Percentiles rank a stretch among this genome's conserved stretches.
Conservation (phyloP, 164 flowering plant species). For the Umbilicus rupestris region DNA sequence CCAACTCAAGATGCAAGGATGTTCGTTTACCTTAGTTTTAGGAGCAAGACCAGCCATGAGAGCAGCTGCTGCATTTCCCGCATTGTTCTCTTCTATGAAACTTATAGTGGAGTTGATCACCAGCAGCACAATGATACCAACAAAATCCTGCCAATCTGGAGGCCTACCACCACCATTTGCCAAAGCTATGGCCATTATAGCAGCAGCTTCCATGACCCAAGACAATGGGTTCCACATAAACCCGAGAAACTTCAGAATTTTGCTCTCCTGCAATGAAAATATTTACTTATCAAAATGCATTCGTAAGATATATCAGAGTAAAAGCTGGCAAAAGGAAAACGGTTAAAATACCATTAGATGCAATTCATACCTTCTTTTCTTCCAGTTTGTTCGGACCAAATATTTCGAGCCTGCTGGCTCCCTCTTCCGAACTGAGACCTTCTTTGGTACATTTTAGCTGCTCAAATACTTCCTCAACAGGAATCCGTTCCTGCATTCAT, state of each 20-base stretch:
- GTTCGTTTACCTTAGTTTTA: conserved; percentile 49
- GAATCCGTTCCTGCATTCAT: conserved; percentile 42
- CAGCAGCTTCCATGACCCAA: conserved; percentile 80
- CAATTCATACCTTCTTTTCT: conserved; percentile 53
- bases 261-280: conserved; percentile 50
- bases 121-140: conserved; percentile 51
- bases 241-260: conserved; percentile 62
- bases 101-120: conserved; percentile 70
- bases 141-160: conserved; percentile 81
- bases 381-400: conserved; percentile 81
- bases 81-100: conserved; percentile 72
- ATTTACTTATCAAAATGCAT: background rate
- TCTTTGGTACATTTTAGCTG: conserved; percentile 58
- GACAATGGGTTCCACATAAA: conserved; percentile 83
- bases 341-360: background rate
- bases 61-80: conserved; percentile 77
- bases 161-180: conserved; percentile 68
- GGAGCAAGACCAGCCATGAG: conserved; percentile 84
- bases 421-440: conserved; percentile 63
- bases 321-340: background rate
- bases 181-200: conserved; percentile 65
- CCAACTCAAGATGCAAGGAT: background rate
- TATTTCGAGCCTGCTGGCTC: conserved; percentile 51
- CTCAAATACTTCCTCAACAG: conserved; percentile 65
- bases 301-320: background rate